phyloP scores from a whole-genome alignment of 257 asterid species.

The Fraxinus cuspidata region DNA sequence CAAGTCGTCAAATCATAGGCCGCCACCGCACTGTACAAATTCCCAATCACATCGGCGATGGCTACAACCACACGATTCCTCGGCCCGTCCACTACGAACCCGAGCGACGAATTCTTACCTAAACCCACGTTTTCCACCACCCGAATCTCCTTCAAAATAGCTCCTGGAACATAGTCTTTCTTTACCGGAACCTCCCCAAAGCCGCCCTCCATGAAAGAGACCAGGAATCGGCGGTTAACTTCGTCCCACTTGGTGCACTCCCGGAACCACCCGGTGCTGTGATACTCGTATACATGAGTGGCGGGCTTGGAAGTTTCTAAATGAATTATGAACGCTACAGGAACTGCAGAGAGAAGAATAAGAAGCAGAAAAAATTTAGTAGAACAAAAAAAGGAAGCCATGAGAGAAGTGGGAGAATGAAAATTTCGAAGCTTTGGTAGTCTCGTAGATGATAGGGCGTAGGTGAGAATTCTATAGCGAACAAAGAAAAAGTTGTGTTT shows the following conservation, averaged over 20 bases:
- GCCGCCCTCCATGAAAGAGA: constrained; percentile 83
- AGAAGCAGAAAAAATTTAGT: constrained; percentile 42
- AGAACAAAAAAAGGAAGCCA: constrained; percentile 54
- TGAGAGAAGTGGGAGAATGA: constrained; percentile 11
- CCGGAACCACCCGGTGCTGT: constrained; percentile 77
- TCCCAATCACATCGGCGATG: constrained; percentile 63
- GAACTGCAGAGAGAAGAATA: constrained; percentile 67
- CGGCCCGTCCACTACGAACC: constrained; percentile 71
- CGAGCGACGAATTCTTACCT: constrained; percentile 79
- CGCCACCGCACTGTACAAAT: constrained; percentile 67
- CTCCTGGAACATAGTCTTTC: constrained; percentile 17
- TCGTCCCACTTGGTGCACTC: constrained; percentile 91
- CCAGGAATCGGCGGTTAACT: constrained; percentile 65
- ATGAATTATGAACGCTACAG: constrained; percentile 63
- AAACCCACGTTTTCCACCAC: constrained; percentile 59
- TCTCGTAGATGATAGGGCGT: not conserved
- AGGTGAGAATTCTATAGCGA: not conserved
- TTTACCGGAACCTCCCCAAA: constrained; percentile 61
- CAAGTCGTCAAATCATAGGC: constrained; percentile 83
- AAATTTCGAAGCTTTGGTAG: not conserved
- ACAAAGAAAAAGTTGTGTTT: not conserved
- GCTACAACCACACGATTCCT: constrained; percentile 77
- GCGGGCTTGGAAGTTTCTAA: constrained; percentile 56
- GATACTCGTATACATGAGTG: constrained; percentile 60
- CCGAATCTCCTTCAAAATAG: constrained; percentile 50